Evolutionary conservation across 176 grass and related monocot genomes (phyloP).

Genomic region (Zizania latifolia): DNA sequence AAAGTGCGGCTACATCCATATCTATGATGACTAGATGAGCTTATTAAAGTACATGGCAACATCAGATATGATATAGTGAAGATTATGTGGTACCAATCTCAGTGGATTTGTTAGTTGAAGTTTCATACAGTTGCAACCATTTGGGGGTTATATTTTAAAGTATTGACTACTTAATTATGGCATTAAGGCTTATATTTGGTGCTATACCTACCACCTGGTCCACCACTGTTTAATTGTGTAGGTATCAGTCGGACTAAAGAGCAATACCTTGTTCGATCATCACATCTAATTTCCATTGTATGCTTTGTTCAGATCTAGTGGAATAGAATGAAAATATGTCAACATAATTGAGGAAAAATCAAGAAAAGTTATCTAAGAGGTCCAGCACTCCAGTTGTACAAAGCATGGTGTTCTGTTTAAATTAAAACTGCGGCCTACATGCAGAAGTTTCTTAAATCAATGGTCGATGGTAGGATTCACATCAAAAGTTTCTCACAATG

Average conservation of each 20-base stretch:
- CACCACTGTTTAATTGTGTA: neutral
- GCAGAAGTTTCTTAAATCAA: neutral
- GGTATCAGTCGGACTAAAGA: neutral
- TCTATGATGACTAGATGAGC: constrained; percentile 10
- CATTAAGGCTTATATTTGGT: constrained; percentile 9
- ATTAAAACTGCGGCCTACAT: neutral
- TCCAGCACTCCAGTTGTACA: neutral
- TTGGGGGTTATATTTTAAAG: constrained; percentile 2
- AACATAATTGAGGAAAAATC: neutral
- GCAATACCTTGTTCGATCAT: neutral
- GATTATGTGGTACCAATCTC: constrained; percentile 10
- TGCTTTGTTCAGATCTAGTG: neutral
- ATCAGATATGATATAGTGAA: constrained; percentile 29
- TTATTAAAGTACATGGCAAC: constrained; percentile 16
- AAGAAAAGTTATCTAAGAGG: neutral
- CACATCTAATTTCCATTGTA: neutral
- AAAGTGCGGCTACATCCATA: constrained; percentile 8
- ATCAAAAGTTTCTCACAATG: no score
- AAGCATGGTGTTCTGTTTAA: neutral
- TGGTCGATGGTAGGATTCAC: constrained; percentile 14
- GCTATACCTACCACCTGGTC: constrained; percentile 10
- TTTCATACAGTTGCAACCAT: neutral
- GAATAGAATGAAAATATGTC: neutral
- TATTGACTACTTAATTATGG: neutral
- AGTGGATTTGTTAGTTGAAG: constrained; percentile 31